These are phyloP conservation scores for Lizonia empirigonia DNA, from an alignment of 2,329 filamentous ascomycete genomes.

Conservation along the genomic window DNA sequence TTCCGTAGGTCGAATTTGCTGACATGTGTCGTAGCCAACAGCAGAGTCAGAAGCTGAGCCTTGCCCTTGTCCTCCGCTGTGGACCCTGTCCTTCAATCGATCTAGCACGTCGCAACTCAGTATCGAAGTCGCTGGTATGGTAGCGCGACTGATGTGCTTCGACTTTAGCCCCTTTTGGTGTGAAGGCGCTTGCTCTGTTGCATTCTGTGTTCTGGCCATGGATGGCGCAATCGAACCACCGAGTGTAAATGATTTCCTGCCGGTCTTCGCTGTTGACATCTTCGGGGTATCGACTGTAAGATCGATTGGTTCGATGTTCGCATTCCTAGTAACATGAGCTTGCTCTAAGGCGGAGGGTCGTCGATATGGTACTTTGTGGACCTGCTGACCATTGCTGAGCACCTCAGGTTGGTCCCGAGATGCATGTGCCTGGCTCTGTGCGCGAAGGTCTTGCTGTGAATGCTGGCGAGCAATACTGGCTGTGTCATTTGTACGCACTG, in stretches of 20 bases:
- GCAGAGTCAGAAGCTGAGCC: constrained; percentile 20
- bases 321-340: background rate
- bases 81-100: constrained; percentile 34
- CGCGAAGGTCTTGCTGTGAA: constrained; percentile 15
- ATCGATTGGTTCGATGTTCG: constrained; percentile 14
- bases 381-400: constrained; percentile 31
- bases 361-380: constrained; percentile 39
- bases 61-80: constrained; percentile 20
- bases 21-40: constrained; percentile 28
- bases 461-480: constrained; percentile 8
- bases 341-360: constrained; percentile 15
- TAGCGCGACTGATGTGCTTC: background rate
- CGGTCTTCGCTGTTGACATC: constrained; percentile 22
- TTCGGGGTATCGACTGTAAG: constrained; percentile 9
- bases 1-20: constrained; percentile 20
- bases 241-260: constrained; percentile 30
- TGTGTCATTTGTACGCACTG: constrained; percentile 12
- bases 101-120: constrained; percentile 39
- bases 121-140: constrained; percentile 29
- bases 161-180: background rate
- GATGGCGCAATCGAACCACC: constrained; percentile 6
- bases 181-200: background rate
- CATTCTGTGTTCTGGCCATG: background rate
- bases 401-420: constrained; percentile 19
- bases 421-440: constrained; percentile 14